These are phyloP conservation scores for Powellomyces hirtus DNA, from an alignment of 192 early-diverging fungal genomes.

Conservation along the genomic window DNA sequence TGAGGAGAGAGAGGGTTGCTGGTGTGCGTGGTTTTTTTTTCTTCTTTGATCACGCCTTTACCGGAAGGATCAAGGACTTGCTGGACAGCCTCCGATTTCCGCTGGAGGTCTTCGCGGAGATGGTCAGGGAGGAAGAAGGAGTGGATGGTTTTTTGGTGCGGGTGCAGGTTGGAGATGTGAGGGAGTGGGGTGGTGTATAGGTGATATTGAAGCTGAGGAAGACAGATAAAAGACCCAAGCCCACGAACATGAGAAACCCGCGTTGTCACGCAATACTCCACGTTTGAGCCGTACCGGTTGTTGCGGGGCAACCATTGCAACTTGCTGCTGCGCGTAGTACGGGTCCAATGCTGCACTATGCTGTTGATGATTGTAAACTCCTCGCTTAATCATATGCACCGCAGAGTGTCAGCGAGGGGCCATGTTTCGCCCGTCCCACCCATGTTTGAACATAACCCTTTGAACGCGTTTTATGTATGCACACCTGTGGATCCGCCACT, in stretches of 20 bases:
- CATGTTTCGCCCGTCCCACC: too few relatives aligned
- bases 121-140: slow-evolving; percentile 84
- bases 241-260: slow-evolving; percentile 35
- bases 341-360: background rate
- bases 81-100: slow-evolving; percentile 61
- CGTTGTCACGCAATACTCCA: background rate
- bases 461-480: too few relatives aligned
- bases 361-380: background rate
- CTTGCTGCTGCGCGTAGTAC: slow-evolving; percentile 29
- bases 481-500: background rate
- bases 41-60: slow-evolving; percentile 6
- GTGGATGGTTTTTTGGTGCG: slow-evolving; percentile 76
- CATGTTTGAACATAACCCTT: too few relatives aligned
- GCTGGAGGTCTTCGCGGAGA: slow-evolving; percentile 75
- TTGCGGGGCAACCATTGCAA: slow-evolving; percentile 39
- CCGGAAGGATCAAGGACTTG: slow-evolving; percentile 42
- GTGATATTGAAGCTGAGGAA: slow-evolving; percentile 75
- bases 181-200: slow-evolving; percentile 72
- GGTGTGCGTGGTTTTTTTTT: too few relatives aligned
- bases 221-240: background rate
- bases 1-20: too few relatives aligned
- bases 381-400: too few relatives aligned
- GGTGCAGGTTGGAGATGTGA: slow-evolving; percentile 63
- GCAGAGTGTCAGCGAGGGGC: too few relatives aligned
- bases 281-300: slow-evolving; percentile 31